Percentiles rank a stretch among this genome's conserved stretches.
These are phyloP conservation scores for Tetragonia tetragonoides DNA, from an alignment of 148 eudicot genomes.

Conservation along the genomic window DNA sequence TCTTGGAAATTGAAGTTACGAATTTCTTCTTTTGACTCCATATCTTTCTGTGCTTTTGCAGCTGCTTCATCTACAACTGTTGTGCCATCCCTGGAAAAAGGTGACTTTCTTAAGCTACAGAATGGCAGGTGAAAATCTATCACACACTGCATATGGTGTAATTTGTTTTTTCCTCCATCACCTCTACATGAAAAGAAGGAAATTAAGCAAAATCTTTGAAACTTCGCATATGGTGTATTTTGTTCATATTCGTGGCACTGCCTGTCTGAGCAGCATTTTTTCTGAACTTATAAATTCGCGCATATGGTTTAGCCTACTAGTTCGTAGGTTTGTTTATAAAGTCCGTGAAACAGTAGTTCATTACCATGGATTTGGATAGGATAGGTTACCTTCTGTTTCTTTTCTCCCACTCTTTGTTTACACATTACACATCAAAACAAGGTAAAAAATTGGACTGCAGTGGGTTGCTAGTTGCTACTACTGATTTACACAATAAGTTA, in stretches of 20 bases:
- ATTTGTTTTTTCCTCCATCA: background rate
- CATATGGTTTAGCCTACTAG: background rate
- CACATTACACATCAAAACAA: background rate
- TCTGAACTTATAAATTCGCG: background rate
- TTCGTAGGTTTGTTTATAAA: background rate
- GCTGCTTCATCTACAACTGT: constrained; percentile 61
- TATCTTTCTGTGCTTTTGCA: constrained; percentile 39
- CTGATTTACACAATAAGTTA: too few relatives aligned
- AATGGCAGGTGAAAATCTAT: constrained; percentile 73
- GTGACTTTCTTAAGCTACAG: constrained; percentile 91
- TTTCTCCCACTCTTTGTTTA: background rate
- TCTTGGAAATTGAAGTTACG: background rate
- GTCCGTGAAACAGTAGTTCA: background rate
- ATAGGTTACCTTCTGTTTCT: background rate
- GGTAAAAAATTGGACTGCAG: background rate
- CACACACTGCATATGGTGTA: background rate
- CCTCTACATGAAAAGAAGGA: background rate
- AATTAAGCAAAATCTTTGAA: background rate
- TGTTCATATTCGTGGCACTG: background rate
- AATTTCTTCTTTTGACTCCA: background rate
- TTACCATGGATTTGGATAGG: background rate
- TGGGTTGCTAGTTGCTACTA: background rate
- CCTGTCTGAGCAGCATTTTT: background rate
- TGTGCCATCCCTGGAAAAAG: constrained; percentile 47
- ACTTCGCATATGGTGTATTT: background rate